These are phyloP conservation scores for Neoascochyta sp. DNA, from an alignment of 2,329 filamentous ascomycete genomes.

Conservation along the genomic window DNA sequence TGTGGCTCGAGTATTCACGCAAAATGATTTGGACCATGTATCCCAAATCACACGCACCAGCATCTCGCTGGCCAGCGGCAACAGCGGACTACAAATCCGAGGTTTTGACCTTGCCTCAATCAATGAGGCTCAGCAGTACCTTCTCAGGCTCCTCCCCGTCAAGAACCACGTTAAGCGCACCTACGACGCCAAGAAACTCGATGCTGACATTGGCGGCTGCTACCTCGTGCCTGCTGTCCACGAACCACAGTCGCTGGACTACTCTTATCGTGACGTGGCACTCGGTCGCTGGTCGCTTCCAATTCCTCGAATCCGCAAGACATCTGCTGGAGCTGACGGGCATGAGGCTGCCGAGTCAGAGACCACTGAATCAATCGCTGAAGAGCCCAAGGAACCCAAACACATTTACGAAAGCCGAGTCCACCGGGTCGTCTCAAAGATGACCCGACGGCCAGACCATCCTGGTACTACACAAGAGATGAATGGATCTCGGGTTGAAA, in stretches of 20 bases:
- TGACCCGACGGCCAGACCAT: no score
- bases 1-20: slow-evolving; percentile 11
- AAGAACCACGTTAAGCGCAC: slow-evolving; percentile 10
- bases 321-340: slow-evolving; percentile 1
- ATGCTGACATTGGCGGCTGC: slow-evolving; percentile 8
- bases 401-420: no score
- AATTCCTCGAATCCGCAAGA: slow-evolving; percentile 6
- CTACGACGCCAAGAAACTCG: slow-evolving; percentile 18
- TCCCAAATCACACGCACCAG: slow-evolving; percentile 21
- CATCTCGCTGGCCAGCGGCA: slow-evolving; percentile 12
- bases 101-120: slow-evolving; percentile 20
- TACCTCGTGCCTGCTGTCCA: slow-evolving; percentile 17
- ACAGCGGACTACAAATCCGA: slow-evolving; percentile 29
- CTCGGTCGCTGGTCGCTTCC: slow-evolving; percentile 30
- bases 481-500: no score
- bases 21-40: slow-evolving; percentile 15
- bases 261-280: slow-evolving; percentile 13
- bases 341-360: background rate
- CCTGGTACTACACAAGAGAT: no score
- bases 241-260: slow-evolving; percentile 20
- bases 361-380: background rate
- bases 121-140: slow-evolving; percentile 26
- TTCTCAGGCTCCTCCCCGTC: slow-evolving; percentile 27
- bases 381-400: background rate
- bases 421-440: no score